Conservation (phyloP, 768 basidiomycete species). For the Phanerochaete sordida region DNA sequence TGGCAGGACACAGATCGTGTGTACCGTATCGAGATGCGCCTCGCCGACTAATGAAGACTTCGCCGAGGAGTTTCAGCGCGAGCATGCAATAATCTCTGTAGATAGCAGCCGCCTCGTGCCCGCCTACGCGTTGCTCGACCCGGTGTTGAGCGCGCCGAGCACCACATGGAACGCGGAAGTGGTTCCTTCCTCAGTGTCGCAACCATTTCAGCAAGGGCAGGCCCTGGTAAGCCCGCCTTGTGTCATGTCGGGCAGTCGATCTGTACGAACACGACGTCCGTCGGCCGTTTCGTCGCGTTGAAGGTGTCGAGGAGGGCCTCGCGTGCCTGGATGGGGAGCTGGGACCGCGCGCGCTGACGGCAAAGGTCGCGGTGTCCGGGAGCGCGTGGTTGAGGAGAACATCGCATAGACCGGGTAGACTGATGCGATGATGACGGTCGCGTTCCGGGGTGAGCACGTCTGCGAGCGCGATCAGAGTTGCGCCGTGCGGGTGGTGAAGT, state of each 20-base stretch:
- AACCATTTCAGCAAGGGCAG: neutral
- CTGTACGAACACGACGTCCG: neutral
- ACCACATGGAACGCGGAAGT: neutral
- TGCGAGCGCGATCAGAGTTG: neutral
- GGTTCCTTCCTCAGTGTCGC: neutral
- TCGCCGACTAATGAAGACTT: neutral
- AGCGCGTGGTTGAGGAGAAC: constrained; percentile 20
- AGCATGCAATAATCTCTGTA: neutral
- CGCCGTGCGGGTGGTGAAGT: constrained; percentile 19
- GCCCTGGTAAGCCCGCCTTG: neutral
- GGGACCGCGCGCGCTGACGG: constrained; percentile 14
- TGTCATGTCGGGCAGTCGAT: neutral
- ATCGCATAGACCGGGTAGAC: constrained; percentile 19
- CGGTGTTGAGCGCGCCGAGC: neutral
- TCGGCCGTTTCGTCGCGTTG: neutral
- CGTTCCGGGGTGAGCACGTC: constrained; percentile 5
- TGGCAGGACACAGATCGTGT: neutral
- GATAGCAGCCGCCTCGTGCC: neutral
- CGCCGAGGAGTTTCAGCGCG: too few relatives aligned
- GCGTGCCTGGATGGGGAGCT: neutral
- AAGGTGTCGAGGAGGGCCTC: neutral
- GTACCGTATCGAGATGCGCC: constrained; percentile 4
- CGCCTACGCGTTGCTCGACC: neutral
- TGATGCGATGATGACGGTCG: constrained; percentile 14
- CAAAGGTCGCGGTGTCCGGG: constrained; percentile 15